These are phyloP conservation scores for Colletotrichum sp. DNA, from an alignment of 2,329 filamentous ascomycete genomes.

Conservation along the genomic window DNA sequence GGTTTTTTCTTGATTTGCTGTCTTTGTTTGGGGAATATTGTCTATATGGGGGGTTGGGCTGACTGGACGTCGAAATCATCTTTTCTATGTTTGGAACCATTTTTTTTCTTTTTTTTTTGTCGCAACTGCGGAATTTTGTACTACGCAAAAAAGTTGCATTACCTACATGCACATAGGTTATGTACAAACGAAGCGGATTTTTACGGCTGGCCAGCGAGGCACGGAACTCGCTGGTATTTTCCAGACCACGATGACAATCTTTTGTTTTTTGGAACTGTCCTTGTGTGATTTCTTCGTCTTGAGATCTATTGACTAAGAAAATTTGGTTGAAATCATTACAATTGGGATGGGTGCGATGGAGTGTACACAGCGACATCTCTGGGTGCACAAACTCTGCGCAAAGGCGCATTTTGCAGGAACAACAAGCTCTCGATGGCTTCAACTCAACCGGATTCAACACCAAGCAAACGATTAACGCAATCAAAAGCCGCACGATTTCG, in stretches of 20 bases:
- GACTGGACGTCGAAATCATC: background rate
- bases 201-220: background rate
- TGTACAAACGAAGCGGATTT: slow-evolving; percentile 9
- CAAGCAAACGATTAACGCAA: background rate
- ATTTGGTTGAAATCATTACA: background rate
- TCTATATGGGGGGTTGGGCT: background rate
- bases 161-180: background rate
- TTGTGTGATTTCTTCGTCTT: background rate
- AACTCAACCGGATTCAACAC: background rate
- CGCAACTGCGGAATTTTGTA: background rate
- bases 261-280: background rate
- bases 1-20: background rate
- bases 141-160: background rate
- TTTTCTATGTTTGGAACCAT: background rate
- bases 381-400: background rate
- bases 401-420: background rate
- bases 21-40: background rate
- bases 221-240: background rate
- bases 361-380: background rate
- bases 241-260: background rate
- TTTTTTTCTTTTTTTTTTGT: background rate
- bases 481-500: background rate
- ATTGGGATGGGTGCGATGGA: background rate
- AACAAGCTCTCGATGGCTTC: background rate
- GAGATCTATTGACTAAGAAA: background rate